Evolutionary conservation across 2,329 filamentous ascomycete species (phyloP).

Genomic region (Pleoardoris graminearum): DNA sequence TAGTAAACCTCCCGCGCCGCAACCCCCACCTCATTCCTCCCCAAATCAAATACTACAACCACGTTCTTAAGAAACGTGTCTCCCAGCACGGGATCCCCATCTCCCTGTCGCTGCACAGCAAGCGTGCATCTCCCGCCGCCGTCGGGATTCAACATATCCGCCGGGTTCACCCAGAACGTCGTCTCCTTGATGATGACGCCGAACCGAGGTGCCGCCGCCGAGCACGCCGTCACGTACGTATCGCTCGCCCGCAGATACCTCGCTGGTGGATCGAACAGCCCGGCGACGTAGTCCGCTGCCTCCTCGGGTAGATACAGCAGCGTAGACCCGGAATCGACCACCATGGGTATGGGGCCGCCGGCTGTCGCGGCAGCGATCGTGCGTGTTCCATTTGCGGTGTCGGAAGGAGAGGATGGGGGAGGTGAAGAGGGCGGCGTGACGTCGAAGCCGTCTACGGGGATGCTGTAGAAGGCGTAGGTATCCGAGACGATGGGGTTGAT

Average conservation of each 20-base stretch:
- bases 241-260: slow-evolving; percentile 9
- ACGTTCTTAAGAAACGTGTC: slow-evolving; percentile 54
- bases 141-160: slow-evolving; percentile 23
- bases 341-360: slow-evolving; percentile 14
- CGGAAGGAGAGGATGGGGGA: neutral
- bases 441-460: slow-evolving; percentile 29
- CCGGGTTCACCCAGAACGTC: slow-evolving; percentile 19
- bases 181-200: slow-evolving; percentile 21
- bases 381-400: neutral
- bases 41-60: slow-evolving; percentile 53
- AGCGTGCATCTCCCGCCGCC: slow-evolving; percentile 12
- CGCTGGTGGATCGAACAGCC: slow-evolving; percentile 25
- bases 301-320: slow-evolving; percentile 28
- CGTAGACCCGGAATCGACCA: slow-evolving; percentile 32
- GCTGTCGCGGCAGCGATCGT: neutral
- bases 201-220: slow-evolving; percentile 21
- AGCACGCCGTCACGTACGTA: slow-evolving; percentile 22
- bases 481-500: slow-evolving; percentile 17
- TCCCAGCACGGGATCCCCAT: slow-evolving; percentile 40
- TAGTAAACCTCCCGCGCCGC: slow-evolving; percentile 28
- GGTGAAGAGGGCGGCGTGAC: slow-evolving; percentile 17
- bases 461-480: slow-evolving; percentile 32
- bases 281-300: slow-evolving; percentile 23
- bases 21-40: slow-evolving; percentile 47
- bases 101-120: slow-evolving; percentile 21